Percentiles rank a stretch among this genome's conserved stretches.
These are phyloP conservation scores for Paramecium octaurelia DNA, from an alignment of 73 alveolate species.

Conservation along the genomic window DNA sequence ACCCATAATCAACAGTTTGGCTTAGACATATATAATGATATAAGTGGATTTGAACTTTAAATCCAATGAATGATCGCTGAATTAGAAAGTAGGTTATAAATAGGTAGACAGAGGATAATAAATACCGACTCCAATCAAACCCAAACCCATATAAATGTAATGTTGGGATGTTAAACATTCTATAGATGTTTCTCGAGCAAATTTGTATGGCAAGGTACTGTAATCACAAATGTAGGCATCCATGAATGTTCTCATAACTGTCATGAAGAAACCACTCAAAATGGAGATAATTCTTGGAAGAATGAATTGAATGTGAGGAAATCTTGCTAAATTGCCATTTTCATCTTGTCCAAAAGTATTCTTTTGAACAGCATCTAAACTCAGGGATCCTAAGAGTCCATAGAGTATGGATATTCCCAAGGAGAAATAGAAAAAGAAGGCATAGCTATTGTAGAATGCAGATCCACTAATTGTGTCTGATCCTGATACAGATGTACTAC, in stretches of 20 bases:
- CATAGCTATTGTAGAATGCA: background rate
- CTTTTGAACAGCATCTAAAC: background rate
- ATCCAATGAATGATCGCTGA: constrained; percentile 14
- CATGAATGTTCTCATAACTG: constrained; percentile 4
- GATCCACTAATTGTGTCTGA: constrained; percentile 7
- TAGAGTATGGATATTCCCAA: background rate
- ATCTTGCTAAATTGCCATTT: background rate
- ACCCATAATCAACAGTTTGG: constrained; percentile 3
- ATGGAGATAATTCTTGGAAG: background rate
- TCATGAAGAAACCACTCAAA: background rate
- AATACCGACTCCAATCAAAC: background rate
- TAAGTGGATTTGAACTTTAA: constrained; percentile 18
- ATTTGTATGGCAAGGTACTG: background rate
- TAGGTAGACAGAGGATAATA: constrained; percentile 32
- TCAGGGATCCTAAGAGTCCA: background rate
- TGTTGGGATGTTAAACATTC: constrained; percentile 3
- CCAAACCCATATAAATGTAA: constrained; percentile 29
- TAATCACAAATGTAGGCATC: constrained; percentile 21
- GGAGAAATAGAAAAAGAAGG: background rate
- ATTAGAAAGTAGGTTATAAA: constrained; percentile 11
- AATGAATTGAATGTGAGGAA: background rate
- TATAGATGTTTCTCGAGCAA: background rate
- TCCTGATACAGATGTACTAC: background rate
- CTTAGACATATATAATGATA: background rate
- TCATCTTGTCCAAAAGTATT: constrained; percentile 13